Percentiles rank a stretch among this genome's conserved stretches.
These are phyloP conservation scores for Globisporangium recalcitrans DNA, from an alignment of 352 stramenopile species.

Conservation along the genomic window DNA sequence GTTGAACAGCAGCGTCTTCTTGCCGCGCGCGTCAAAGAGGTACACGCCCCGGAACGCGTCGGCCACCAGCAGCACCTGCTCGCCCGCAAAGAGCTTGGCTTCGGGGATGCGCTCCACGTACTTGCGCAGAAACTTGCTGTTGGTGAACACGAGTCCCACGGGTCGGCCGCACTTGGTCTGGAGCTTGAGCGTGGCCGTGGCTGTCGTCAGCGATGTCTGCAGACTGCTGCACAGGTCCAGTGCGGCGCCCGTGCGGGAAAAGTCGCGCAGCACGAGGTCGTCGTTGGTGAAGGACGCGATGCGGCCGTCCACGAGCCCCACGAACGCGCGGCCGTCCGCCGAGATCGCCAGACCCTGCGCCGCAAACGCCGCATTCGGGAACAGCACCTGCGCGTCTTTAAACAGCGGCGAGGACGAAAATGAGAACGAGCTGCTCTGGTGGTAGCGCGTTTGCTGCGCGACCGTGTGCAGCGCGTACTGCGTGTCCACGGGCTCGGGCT, in stretches of 20 bases:
- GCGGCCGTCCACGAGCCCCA: constrained; percentile 48
- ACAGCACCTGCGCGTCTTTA: constrained; percentile 27
- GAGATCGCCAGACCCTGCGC: constrained; percentile 45
- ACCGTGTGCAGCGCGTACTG: constrained; percentile 34
- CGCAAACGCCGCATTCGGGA: constrained; percentile 30
- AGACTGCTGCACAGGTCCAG: constrained; percentile 22
- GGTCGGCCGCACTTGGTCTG: constrained; percentile 47
- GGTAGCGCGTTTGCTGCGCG: constrained; percentile 35
- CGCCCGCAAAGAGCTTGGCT: constrained; percentile 31
- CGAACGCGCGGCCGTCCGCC: constrained; percentile 38
- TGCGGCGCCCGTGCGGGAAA: constrained; percentile 40
- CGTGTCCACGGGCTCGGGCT: constrained; percentile 27
- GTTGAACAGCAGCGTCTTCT: constrained; percentile 51
- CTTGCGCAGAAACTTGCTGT: constrained; percentile 29
- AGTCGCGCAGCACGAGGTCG: constrained; percentile 34
- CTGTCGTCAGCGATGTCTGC: neutral
- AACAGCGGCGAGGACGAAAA: constrained; percentile 16
- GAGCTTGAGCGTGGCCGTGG: constrained; percentile 17
- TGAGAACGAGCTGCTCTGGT: constrained; percentile 13
- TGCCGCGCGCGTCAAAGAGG: constrained; percentile 48
- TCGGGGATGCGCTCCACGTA: constrained; percentile 42
- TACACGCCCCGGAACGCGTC: constrained; percentile 58
- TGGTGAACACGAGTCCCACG: constrained; percentile 41
- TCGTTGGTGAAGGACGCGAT: constrained; percentile 34
- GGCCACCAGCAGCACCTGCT: constrained; percentile 55